A percentile compares a stretch with the other conserved stretches of the same genome.
phyloP scores from a whole-genome alignment of 257 asterid genomes.

The Phtheirospermum japonicum region DNA sequence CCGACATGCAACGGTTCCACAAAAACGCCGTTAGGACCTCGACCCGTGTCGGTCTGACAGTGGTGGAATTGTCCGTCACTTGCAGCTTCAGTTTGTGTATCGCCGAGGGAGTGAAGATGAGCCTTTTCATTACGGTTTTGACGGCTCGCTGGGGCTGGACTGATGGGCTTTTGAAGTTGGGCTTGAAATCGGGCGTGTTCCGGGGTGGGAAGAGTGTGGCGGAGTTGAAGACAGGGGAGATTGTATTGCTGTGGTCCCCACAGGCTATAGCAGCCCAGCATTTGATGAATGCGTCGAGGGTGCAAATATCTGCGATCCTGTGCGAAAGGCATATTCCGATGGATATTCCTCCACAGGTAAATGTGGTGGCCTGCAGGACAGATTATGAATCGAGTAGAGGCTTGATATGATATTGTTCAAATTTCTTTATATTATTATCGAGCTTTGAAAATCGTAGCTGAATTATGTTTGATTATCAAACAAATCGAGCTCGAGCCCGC shows the following conservation, averaged over 20 bases:
- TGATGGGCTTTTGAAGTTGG: slow-evolving; percentile 24
- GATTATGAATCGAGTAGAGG: too few relatives aligned
- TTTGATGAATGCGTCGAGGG: slow-evolving; percentile 45
- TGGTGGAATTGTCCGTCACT: slow-evolving; percentile 12
- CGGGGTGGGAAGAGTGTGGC: slow-evolving; percentile 48
- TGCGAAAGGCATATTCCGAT: slow-evolving; percentile 50
- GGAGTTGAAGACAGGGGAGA: slow-evolving; percentile 37
- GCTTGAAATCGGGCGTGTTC: slow-evolving; percentile 36
- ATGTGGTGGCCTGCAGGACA: slow-evolving; percentile 29
- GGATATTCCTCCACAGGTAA: slow-evolving; percentile 44
- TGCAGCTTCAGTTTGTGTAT: slow-evolving; percentile 28
- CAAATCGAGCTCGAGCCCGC: too few relatives aligned
- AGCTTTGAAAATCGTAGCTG: too few relatives aligned
- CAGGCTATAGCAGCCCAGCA: slow-evolving; percentile 41
- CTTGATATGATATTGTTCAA: too few relatives aligned
- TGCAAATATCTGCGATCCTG: slow-evolving; percentile 44
- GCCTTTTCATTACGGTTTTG: slow-evolving; percentile 29
- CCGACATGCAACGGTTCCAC: slow-evolving; percentile 45
- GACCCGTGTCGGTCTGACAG: slow-evolving; percentile 35
- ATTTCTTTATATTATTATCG: too few relatives aligned
- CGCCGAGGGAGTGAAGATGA: slow-evolving; percentile 38
- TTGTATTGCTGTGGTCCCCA: not conserved
- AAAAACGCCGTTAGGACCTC: slow-evolving; percentile 46
- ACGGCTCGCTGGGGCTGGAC: slow-evolving; percentile 27
- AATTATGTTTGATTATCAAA: too few relatives aligned